Evolutionary conservation across 495 filamentous ascomycete genomes (phyloP).

Genomic region (Tuber brumale): DNA sequence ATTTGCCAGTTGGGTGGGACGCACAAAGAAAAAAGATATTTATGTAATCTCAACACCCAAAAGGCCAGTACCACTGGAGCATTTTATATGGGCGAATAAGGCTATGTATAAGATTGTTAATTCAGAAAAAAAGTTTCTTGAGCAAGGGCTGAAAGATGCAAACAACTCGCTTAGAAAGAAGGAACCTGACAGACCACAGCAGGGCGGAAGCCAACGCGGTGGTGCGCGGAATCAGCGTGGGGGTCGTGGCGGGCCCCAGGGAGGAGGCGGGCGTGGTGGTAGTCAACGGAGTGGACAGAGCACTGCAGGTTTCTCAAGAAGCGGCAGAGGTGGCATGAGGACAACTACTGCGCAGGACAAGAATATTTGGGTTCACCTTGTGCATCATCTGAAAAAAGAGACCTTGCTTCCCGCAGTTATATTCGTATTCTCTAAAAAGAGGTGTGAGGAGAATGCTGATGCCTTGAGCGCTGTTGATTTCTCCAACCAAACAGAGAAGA

Average conservation of each 20-base stretch:
- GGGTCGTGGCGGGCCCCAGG: conserved; percentile 45
- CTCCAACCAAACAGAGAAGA: conserved; percentile 87
- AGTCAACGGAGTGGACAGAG: conserved; percentile 33
- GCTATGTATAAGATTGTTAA: conserved; percentile 91
- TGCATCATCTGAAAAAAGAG: conserved; percentile 80
- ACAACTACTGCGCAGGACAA: conserved; percentile 87
- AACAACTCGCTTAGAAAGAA: conserved; percentile 77
- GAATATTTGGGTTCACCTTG: conserved; percentile 93
- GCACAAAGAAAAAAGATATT: conserved; percentile 97
- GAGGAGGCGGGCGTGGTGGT: conserved; percentile 48
- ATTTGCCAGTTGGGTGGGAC: conserved; percentile 96
- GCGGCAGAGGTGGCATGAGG: conserved; percentile 70
- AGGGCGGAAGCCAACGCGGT: conserved; percentile 49
- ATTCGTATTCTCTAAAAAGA: conserved; percentile 96
- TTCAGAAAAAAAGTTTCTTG: conserved; percentile 75
- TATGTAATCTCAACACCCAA: conserved; percentile 98
- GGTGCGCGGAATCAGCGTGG: conserved; percentile 49
- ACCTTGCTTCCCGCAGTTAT: conserved; percentile 85
- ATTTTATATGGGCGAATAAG: conserved; percentile 92
- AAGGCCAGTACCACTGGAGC: conserved; percentile 87
- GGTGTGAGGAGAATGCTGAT: conserved; percentile 95
- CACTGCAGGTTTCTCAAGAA: conserved; percentile 48
- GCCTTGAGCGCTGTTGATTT: conserved; percentile 92
- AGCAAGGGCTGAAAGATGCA: conserved; percentile 82
- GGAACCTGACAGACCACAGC: conserved; percentile 54